These are phyloP conservation scores for Fusarium oligoseptatum DNA, from an alignment of 2,329 filamentous ascomycete species.

Conservation along the genomic window DNA sequence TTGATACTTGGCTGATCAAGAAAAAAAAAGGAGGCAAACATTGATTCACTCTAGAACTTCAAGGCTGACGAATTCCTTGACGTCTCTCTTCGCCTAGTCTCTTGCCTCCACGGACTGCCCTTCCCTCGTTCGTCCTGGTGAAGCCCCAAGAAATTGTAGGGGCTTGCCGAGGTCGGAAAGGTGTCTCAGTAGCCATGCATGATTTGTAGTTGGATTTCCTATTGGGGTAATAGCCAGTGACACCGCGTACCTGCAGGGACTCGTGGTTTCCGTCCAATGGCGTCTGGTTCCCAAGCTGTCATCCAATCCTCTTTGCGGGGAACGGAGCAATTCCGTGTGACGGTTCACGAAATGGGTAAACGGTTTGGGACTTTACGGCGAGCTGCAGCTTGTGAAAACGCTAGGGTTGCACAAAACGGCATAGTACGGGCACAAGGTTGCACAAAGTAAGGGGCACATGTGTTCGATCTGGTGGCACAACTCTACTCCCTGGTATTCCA, in stretches of 20 bases:
- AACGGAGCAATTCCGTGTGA: constrained; percentile 12
- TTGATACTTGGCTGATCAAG: neutral
- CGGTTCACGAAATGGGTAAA: constrained; percentile 21
- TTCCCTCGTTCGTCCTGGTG: neutral
- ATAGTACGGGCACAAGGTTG: neutral
- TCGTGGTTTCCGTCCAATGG: constrained; percentile 28
- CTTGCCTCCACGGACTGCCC: constrained; percentile 3
- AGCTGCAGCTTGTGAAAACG: neutral
- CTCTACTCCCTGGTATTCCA: neutral
- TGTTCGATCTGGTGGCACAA: neutral
- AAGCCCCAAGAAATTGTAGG: constrained; percentile 21
- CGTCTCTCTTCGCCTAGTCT: neutral
- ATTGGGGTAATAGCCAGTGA: constrained; percentile 28
- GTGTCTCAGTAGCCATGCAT: constrained; percentile 33
- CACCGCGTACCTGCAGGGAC: constrained; percentile 38
- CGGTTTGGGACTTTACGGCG: neutral
- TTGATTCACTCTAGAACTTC: neutral
- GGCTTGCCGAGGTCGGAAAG: constrained; percentile 20
- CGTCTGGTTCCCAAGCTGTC: constrained; percentile 32
- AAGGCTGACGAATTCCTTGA: neutral
- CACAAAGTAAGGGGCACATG: neutral
- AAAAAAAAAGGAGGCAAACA: neutral
- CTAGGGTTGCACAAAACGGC: neutral
- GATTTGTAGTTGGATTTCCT: constrained; percentile 30
- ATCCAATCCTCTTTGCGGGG: constrained; percentile 27